Evolutionary conservation across 179 eudicot genomes (phyloP).

Genomic region (Spinacia oleracea): DNA sequence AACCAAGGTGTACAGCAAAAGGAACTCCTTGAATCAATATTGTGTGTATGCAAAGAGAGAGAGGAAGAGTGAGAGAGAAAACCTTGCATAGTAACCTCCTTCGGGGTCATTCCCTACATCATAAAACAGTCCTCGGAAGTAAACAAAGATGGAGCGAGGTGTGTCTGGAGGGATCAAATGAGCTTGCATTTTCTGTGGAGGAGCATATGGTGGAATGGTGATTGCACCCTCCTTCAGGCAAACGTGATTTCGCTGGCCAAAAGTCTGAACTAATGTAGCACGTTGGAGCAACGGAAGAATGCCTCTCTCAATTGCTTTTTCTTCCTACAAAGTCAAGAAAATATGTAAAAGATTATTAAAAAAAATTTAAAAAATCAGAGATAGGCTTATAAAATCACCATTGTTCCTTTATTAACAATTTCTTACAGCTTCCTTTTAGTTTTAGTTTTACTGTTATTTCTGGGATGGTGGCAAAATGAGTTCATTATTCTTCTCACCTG

Average conservation of each 20-base stretch:
- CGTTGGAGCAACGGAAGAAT: conserved; percentile 79
- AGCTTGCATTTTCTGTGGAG: conserved; percentile 95
- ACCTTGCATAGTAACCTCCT: conserved; percentile 98
- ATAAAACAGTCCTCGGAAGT: conserved; percentile 89
- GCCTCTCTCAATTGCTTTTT: conserved; percentile 92
- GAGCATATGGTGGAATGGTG: conserved; percentile 91
- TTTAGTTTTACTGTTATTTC: not conserved
- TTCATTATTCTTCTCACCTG: conserved; percentile 44
- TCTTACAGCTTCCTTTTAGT: not conserved
- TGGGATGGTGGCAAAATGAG: not conserved
- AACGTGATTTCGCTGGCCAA: conserved; percentile 88
- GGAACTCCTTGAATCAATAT: not conserved
- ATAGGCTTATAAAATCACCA: not conserved
- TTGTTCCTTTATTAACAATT: not conserved
- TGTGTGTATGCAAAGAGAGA: not conserved
- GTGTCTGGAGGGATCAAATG: conserved; percentile 79
- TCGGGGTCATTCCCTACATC: conserved; percentile 95
- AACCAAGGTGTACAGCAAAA: not conserved
- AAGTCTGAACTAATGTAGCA: conserved; percentile 91
- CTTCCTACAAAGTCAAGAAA: conserved; percentile 63
- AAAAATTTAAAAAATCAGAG: not conserved
- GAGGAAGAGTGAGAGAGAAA: conserved; percentile 10
- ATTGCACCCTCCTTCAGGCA: conserved; percentile 89
- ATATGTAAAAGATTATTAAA: not conserved
- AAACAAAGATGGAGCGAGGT: conserved; percentile 94